Base-by-base conservation (phyloP, 495 filamentous ascomycete species). In the Podospora pseudopauciseta region DNA sequence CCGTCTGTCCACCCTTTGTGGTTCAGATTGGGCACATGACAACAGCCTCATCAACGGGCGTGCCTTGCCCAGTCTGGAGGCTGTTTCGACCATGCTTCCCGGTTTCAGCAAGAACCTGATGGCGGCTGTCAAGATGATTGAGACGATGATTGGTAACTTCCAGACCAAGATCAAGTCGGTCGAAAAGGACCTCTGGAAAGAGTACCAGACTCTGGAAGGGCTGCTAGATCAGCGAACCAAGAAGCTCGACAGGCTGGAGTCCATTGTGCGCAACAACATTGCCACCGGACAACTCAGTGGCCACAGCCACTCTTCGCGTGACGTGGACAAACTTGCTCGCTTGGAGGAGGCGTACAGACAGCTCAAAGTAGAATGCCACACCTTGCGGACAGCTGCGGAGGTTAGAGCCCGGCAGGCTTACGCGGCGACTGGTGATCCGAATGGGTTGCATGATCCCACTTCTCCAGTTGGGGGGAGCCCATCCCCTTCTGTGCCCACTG, bases 21-120 rank as follows among this genome's bases (percentile, higher is more conserved):
- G 95, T 32, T 83, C 86, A 0, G 95, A 98, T 74, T 99, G 95
- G 95, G 88, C 91, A 0, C 90, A 96, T 70, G 88, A 91, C 68
- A 94, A 98, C 72, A 90, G 89, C 68, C 86, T 96, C 55, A 92
- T 97, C 75, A 92, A 94, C 69, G 92, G 92, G 61, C 91, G 94
- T 64, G 85, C 84, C 15, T 80, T 94, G 6, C 91, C 92, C 0
- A 91, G 89, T 44, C 81, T 95, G 61, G 93, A 97, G 71, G 86
- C 92, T 57, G 88, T 97, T 65, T 87, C 89, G 49, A 91, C 88
- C 27, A 86, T 91, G 74, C 87, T 96, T 66, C 88, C 91, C 2
- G 90, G 88, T 13, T 98, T 97, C 79, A 90, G 87, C 78, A 92
- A 94, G 75, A 97, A 97, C 73, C 84, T 98, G 27, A 77, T 96